phyloP scores from a whole-genome alignment of 148 eudicot species.

The Heliosperma pusillum region DNA sequence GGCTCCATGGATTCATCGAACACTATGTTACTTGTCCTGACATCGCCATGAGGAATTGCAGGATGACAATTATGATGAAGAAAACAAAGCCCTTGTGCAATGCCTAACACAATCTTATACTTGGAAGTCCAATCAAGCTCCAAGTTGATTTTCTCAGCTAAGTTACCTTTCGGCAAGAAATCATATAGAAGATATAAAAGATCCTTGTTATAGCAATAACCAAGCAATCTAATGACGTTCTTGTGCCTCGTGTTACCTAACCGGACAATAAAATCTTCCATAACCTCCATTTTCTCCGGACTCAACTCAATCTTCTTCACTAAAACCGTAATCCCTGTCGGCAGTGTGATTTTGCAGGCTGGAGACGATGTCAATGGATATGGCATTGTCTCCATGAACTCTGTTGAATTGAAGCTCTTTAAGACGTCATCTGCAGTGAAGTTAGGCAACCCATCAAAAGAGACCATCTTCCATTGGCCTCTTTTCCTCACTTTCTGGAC shows the following conservation, averaged over 20 bases:
- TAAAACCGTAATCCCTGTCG: conserved; percentile 71
- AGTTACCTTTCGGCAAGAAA: conserved; percentile 65
- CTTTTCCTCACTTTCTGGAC: conserved; percentile 43
- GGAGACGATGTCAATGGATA: conserved; percentile 35
- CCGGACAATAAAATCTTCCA: conserved; percentile 46
- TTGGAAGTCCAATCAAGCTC: conserved; percentile 75
- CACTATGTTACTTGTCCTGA: conserved; percentile 55
- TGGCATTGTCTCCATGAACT: conserved; percentile 36
- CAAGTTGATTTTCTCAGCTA: conserved; percentile 56
- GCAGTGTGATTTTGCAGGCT: conserved; percentile 62
- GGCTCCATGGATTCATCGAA: conserved; percentile 81
- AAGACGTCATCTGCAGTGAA: conserved; percentile 71
- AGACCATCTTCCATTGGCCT: conserved; percentile 75
- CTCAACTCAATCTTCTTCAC: conserved; percentile 74
- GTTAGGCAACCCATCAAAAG: conserved; percentile 72
- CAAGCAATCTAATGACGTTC: conserved; percentile 68
- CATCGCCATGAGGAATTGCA: conserved; percentile 82
- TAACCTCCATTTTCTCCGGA: conserved; percentile 33
- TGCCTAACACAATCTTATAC: conserved; percentile 49
- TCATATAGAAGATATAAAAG: conserved; percentile 74
- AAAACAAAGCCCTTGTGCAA: conserved; percentile 74
- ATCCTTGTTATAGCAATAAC: conserved; percentile 69
- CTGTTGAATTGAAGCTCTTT: conserved; percentile 55
- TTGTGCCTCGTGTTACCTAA: conserved; percentile 82
- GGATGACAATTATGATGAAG: conserved; percentile 75